Evolutionary conservation across 371 early-diverging fungal genomes (phyloP).

Genomic region (Coemansia sp.): DNA sequence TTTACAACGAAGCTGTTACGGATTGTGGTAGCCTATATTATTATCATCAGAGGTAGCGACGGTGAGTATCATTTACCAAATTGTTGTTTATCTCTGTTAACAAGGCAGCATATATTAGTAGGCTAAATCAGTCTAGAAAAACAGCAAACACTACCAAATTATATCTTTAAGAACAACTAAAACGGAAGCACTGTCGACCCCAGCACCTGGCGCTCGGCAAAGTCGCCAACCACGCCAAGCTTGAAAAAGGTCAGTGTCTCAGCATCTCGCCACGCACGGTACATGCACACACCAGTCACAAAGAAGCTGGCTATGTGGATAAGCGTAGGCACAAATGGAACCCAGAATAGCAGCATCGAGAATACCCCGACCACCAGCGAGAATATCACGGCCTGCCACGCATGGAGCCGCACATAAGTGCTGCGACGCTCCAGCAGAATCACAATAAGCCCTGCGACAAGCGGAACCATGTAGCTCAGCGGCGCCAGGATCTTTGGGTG

Average conservation of each 20-base stretch:
- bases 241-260: slow-evolving; percentile 49
- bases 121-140: too few species aligned
- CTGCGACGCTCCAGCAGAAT: slow-evolving; percentile 43
- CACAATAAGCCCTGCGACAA: slow-evolving; percentile 30
- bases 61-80: too few species aligned
- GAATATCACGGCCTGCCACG: slow-evolving; percentile 44
- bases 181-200: slow-evolving; percentile 42
- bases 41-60: too few species aligned
- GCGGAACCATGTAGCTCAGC: slow-evolving; percentile 38
- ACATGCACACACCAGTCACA: slow-evolving; percentile 21
- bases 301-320: slow-evolving; percentile 30
- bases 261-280: slow-evolving; percentile 41
- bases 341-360: slow-evolving; percentile 44
- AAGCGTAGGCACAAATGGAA: slow-evolving; percentile 21
- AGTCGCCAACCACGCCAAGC: slow-evolving; percentile 43
- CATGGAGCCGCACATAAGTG: slow-evolving; percentile 44
- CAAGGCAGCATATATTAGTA: too few species aligned
- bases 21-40: too few species aligned
- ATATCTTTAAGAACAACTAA: slow-evolving; percentile 1
- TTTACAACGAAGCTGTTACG: too few species aligned
- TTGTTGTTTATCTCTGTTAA: too few species aligned
- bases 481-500: slow-evolving; percentile 49
- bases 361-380: slow-evolving; percentile 15
- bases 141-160: too few species aligned
- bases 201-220: slow-evolving; percentile 49